These are phyloP conservation scores for Graphilbum sp. DNA, from an alignment of 2,329 filamentous ascomycete species.

Conservation along the genomic window DNA sequence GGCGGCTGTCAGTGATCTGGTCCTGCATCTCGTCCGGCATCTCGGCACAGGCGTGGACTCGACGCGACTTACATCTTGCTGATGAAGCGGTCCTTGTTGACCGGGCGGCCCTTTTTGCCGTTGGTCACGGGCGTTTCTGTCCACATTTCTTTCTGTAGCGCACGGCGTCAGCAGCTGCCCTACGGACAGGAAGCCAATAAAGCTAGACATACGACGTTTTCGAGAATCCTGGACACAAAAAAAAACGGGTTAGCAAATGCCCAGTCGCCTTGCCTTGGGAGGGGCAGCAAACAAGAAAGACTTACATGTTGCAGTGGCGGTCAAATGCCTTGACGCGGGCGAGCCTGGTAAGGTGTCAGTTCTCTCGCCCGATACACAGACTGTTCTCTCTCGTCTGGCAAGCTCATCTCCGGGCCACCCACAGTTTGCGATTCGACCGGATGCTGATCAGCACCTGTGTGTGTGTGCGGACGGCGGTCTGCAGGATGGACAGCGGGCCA, in stretches of 20 bases:
- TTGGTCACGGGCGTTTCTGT: slow-evolving; percentile 78
- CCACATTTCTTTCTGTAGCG: slow-evolving; percentile 82
- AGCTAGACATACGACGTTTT: slow-evolving; percentile 14
- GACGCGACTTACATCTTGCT: slow-evolving; percentile 56
- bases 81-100: slow-evolving; percentile 97
- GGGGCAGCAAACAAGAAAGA: neutral
- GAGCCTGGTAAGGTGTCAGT: slow-evolving; percentile 28
- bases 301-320: slow-evolving; percentile 87
- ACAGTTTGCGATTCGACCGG: slow-evolving; percentile 92
- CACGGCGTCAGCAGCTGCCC: neutral
- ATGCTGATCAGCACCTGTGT: slow-evolving; percentile 93
- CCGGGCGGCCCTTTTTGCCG: slow-evolving; percentile 74
- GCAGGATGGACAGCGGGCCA: slow-evolving; percentile 66
- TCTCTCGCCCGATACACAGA: no score
- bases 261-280: neutral
- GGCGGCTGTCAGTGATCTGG: neutral
- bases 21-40: neutral
- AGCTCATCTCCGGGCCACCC: neutral
- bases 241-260: neutral
- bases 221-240: slow-evolving; percentile 13
- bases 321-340: slow-evolving; percentile 98
- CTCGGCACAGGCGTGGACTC: neutral
- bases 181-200: no score
- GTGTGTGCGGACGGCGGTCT: slow-evolving; percentile 89
- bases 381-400: no score